Evolutionary conservation across 495 filamentous ascomycete genomes (phyloP).

Genomic region (Neurospora sp.): DNA sequence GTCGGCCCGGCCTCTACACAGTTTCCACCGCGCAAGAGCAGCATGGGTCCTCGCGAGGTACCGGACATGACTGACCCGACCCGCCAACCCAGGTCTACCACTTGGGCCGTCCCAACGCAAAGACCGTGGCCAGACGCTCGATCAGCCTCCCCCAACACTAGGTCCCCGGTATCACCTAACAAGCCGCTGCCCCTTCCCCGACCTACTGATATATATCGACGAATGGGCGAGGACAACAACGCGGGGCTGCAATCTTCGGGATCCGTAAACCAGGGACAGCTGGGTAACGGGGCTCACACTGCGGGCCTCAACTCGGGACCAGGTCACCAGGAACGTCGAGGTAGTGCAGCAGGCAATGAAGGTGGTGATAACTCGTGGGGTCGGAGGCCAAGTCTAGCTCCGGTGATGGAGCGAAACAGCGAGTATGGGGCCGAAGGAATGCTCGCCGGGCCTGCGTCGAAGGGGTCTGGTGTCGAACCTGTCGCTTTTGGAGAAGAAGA

Average conservation of each 20-base stretch:
- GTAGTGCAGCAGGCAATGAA: neutral
- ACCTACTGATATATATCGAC: constrained; percentile 71
- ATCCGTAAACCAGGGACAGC: constrained; percentile 16
- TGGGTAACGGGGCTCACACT: neutral
- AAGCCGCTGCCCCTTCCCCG: constrained; percentile 56
- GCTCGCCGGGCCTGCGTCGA: constrained; percentile 12
- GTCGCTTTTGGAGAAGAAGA: constrained; percentile 8
- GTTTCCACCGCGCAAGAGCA: constrained; percentile 52
- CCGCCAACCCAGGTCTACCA: constrained; percentile 5
- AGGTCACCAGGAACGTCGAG: neutral
- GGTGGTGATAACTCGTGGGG: constrained; percentile 10
- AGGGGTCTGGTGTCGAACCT: constrained; percentile 6
- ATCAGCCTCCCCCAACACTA: constrained; percentile 25
- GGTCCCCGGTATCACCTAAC: constrained; percentile 12
- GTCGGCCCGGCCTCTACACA: constrained; percentile 19
- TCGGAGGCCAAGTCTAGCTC: constrained; percentile 33
- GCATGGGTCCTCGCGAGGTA: constrained; percentile 38
- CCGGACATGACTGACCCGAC: constrained; percentile 16
- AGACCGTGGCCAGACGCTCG: constrained; percentile 23
- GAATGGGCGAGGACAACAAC: constrained; percentile 56
- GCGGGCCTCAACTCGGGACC: neutral
- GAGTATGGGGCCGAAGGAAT: constrained; percentile 44
- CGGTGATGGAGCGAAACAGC: constrained; percentile 49
- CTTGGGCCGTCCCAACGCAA: constrained; percentile 14
- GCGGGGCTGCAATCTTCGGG: constrained; percentile 46